Evolutionary conservation across 345 rosid species (phyloP), one percentile per base, ranked within the genome.

Genomic region (Syzygium aromaticum): DNA sequence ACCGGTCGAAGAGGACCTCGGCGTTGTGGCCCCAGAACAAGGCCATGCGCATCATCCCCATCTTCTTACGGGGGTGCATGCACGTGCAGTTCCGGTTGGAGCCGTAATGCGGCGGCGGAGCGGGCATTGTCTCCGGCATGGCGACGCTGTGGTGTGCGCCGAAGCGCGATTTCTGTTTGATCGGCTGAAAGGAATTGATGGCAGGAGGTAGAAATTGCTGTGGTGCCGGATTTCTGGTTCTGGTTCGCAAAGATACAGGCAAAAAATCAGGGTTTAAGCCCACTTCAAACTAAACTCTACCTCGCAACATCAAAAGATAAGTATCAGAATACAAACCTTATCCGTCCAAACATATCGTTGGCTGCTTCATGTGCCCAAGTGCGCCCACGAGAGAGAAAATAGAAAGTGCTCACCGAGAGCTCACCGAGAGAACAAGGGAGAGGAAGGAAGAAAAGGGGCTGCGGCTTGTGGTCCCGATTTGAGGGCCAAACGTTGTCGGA

Each of bases 11-110:
- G 52, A 91, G 43, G 53, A 91, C 86, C 19, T 83, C 87, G 6
- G 86, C 54, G 27, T 49, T 84, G 22, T 84, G 80, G 51, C 91
- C 91, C 93, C 93, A 91, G 84, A 86, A 90, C 53, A 90, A 89
- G 38, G 90, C 85, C 33, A 89, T 78, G 16, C 77, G 88, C 51
- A 89, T 87, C 90, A 84, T 86, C 85, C 80, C 80, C 80, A 73
- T 73, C 80, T 33, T 73, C 80, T 73, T 73, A 40, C 80, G 80
- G 80, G 80, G 80, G 14, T 73, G 80, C 80, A 67, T 33, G 46
- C 80, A 67, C 13, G 80, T 33, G 14, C 80, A 73, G 25, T 73
- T 33, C 46, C 80, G 25, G 80, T 9, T 46, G 49, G 19, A 73
- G 49, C 14, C 80, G 25, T 73, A 9, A 17, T 73, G 46, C 12